A percentile compares a stretch with the other conserved stretches of the same genome.
phyloP scores from a whole-genome alignment of 2,329 filamentous ascomycete genomes.

The Alternaria sp. region DNA sequence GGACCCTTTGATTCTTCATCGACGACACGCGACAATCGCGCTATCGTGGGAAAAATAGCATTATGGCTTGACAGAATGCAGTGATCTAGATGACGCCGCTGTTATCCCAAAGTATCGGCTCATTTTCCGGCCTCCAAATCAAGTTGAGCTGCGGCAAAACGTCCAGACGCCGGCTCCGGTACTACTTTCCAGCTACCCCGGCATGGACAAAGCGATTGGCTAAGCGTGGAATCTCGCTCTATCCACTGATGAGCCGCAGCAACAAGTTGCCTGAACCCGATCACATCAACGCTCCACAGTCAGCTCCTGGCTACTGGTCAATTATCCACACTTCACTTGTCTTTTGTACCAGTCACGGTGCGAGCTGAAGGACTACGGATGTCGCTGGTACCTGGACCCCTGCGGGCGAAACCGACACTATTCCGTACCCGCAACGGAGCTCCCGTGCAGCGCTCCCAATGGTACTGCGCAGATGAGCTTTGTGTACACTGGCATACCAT shows the following conservation, averaged over 20 bases:
- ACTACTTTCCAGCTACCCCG: conserved; percentile 26
- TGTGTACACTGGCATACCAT: conserved; percentile 25
- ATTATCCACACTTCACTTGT: conserved; percentile 21
- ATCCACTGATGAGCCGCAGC: conserved; percentile 40
- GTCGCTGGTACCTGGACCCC: conserved; percentile 33
- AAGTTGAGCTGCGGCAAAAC: conserved; percentile 27
- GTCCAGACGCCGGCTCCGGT: conserved; percentile 31
- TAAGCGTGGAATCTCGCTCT: conserved; percentile 23
- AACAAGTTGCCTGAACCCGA: conserved; percentile 31
- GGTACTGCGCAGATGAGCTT: conserved; percentile 27
- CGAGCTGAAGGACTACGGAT: conserved; percentile 27
- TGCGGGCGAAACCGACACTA: conserved; percentile 34
- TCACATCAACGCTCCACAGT: conserved; percentile 30
- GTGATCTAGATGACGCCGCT: conserved; percentile 25
- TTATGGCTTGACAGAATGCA: conserved; percentile 6
- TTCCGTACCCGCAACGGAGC: conserved; percentile 41
- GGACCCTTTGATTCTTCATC: conserved; percentile 14
- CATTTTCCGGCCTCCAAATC: conserved; percentile 37
- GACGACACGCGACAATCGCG: conserved; percentile 34
- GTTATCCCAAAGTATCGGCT: conserved; percentile 29
- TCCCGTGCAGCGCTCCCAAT: conserved; percentile 37
- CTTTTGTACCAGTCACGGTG: conserved; percentile 35
- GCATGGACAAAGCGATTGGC: conserved; percentile 36
- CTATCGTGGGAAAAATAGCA: conserved; percentile 14
- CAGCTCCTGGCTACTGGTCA: conserved; percentile 27